Conservation (phyloP, 208 protist genomes). For the Trichomonas gallinae region DNA sequence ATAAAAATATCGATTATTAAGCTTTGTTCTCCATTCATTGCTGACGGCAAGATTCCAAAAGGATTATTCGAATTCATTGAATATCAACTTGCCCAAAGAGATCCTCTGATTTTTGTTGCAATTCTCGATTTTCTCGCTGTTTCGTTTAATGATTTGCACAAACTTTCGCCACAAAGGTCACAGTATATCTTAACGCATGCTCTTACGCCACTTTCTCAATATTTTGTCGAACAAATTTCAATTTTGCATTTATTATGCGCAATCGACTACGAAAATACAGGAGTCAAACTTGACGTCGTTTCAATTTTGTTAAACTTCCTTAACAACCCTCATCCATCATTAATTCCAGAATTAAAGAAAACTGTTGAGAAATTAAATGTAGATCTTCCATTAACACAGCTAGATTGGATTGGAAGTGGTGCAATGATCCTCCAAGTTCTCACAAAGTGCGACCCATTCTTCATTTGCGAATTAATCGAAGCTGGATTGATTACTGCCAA, state of each 20-base stretch:
- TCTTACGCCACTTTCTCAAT: not conserved
- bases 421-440: not conserved
- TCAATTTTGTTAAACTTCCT: not conserved
- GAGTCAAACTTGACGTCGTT: not conserved
- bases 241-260: not conserved
- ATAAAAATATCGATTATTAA: not conserved
- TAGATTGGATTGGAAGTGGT: not conserved
- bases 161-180: not conserved
- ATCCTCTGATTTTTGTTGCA: not conserved
- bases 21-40: not conserved
- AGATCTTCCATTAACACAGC: not conserved
- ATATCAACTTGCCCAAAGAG: not conserved
- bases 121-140: not conserved
- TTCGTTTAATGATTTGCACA: not conserved
- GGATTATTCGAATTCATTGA: not conserved
- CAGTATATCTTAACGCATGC: not conserved
- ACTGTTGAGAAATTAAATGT: not conserved
- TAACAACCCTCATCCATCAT: not conserved
- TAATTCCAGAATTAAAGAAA: not conserved
- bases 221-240: slow-evolving; percentile 4
- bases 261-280: not conserved
- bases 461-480: not conserved
- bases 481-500: not conserved
- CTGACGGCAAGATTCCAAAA: not conserved
- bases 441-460: not conserved